These are phyloP conservation scores for Kondoa subrosea DNA, from an alignment of 768 basidiomycete genomes.

Conservation along the genomic window DNA sequence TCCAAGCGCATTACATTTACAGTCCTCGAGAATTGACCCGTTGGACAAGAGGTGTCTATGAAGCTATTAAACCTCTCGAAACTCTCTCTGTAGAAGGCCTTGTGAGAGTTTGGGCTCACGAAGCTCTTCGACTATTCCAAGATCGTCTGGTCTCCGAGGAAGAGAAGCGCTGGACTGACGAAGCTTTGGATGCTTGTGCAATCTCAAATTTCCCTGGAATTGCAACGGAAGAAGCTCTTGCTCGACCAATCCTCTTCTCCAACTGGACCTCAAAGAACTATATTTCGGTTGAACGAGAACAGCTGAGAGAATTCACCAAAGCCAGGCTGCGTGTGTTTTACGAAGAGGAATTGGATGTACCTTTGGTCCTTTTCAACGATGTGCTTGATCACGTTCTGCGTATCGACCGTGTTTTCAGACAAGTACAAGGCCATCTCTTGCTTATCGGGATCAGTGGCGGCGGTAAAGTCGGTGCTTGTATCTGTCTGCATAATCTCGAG, in stretches of 20 bases:
- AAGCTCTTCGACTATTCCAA: conserved; percentile 90
- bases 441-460: conserved; percentile 96
- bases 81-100: conserved; percentile 85
- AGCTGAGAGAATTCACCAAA: conserved; percentile 86
- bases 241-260: conserved; percentile 83
- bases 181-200: conserved; percentile 66
- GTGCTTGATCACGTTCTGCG: conserved; percentile 94
- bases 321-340: conserved; percentile 95
- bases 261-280: conserved; percentile 99
- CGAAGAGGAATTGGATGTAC: conserved; percentile 95
- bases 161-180: conserved; percentile 88
- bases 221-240: conserved; percentile 65
- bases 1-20: conserved; percentile 98
- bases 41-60: conserved; percentile 93
- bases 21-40: conserved; percentile 95
- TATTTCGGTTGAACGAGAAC: conserved; percentile 82
- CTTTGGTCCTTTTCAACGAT: conserved; percentile 93
- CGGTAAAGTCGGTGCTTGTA: conserved; percentile 56
- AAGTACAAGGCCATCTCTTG: conserved; percentile 87
- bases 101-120: conserved; percentile 94
- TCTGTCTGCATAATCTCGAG: conserved; percentile 9
- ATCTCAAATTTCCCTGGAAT: conserved; percentile 86
- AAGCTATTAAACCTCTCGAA: conserved; percentile 85
- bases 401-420: conserved; percentile 96
- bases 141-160: conserved; percentile 87